A percentile compares a stretch with the other conserved stretches of the same genome.
Evolutionary conservation across 805 yeast species (phyloP).

Genomic region (Cyberlindnera galapagoensis): DNA sequence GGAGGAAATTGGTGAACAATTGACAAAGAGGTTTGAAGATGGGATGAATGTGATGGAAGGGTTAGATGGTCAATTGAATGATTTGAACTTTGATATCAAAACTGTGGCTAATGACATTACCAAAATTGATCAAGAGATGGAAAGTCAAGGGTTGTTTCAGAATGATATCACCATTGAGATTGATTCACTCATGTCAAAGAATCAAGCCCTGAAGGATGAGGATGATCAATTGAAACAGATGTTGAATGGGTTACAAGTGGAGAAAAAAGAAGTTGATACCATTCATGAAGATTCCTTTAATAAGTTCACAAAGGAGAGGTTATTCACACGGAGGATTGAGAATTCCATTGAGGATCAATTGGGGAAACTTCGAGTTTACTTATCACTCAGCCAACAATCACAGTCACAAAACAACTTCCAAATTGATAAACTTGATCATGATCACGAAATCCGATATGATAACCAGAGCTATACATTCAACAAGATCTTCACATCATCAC

Average conservation of each 20-base stretch:
- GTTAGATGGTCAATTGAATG: constrained; percentile 8
- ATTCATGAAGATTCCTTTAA: constrained; percentile 20
- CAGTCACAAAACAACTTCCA: background rate
- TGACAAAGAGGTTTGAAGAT: constrained; percentile 22
- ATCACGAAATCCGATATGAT: too few relatives aligned
- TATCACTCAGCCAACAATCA: constrained; percentile 4
- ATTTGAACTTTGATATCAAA: constrained; percentile 2
- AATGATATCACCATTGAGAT: background rate
- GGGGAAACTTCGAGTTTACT: constrained; percentile 27
- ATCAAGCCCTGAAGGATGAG: constrained; percentile 19
- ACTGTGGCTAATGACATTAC: constrained; percentile 1
- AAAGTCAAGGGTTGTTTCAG: constrained; percentile 2
- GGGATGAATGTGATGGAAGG: constrained; percentile 21
- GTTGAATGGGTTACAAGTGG: constrained; percentile 18
- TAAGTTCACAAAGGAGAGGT: constrained; percentile 30
- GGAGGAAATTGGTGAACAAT: constrained; percentile 25
- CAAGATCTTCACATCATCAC: constrained; percentile 5
- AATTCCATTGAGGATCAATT: constrained; percentile 39
- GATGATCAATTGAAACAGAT: constrained; percentile 16
- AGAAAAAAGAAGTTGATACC: constrained; percentile 17
- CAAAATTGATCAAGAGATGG: constrained; percentile 1
- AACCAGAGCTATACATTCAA: constrained; percentile 3
- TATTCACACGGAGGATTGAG: constrained; percentile 38
- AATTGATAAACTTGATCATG: constrained; percentile 1
- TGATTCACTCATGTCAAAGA: constrained; percentile 11